Base-by-base conservation (phyloP, 2,329 filamentous ascomycete species). In the Raffaelea ambrosiae region DNA sequence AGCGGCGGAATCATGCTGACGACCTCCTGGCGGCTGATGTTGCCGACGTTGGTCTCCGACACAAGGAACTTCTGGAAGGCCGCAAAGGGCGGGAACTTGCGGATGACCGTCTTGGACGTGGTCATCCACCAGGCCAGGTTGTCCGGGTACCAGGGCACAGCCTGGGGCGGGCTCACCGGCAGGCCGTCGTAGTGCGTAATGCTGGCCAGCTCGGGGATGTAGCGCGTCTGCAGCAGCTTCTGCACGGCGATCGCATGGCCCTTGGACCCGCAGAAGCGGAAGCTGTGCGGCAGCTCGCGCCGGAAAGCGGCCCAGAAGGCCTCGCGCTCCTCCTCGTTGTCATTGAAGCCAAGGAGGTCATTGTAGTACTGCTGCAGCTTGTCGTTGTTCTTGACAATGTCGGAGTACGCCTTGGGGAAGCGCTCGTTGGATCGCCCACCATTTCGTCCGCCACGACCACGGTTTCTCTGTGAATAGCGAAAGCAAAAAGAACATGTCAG, bases 1-100 rank as follows among this genome's bases (percentile, higher is more conserved):
- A 97, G 77, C 22, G 93, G 93, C 22, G 93, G 93, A 53, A 98
- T 97, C 93, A 98, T 98, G 71, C 88, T 95, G 60, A 98, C 93
- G 40, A 95, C 85, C 70, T 98, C 93, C 67, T 98, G 93, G 59
- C 93, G 82, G 67, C 87, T 95, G 60, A 98, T 97, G 65, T 97
- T 98, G 59, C 93, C 93, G 20, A 97, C 89, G 48, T 86, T 89
- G 4, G 93, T 96, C 74, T 98, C 93, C 46, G 91, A 94, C 44
- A 98, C 93, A 44, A 98, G 77, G 72, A 96, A 98, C 64, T 94
- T 95, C 66, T 98, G 93, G 69, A 98, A 97, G 23, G 87, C 85
- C 44, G 89, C 84, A 64, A 98, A 98, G 3, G 93, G 93, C 33
- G 88, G 82, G 66, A 95, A 95, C 63, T 90, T 90, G 59, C 93